Base-by-base conservation (phyloP, 345 rosid genomes). In the Hibiscus tridactylites region DNA sequence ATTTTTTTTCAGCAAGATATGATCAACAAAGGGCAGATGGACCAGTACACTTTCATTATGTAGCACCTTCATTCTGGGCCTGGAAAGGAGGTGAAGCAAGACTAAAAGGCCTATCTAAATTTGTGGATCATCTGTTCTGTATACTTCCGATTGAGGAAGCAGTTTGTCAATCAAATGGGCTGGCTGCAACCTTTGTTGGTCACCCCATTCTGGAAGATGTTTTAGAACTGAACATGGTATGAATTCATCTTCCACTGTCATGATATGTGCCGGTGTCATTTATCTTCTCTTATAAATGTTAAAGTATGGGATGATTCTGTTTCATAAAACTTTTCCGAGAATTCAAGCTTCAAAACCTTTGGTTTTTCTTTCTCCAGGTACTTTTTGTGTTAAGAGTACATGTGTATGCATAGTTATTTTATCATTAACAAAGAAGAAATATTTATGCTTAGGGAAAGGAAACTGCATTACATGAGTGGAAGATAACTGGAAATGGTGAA, bases 21-120 rank as follows among this genome's bases (percentile, higher is more conserved):
- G 71, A 71, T 71, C 72, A 71, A 73, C 76, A 74, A 52, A 37
- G 54, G 37, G 50, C 61, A 76, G 78, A 79, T 59, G 60, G 67
- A 67, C 88, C 95, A 0, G 78, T 84, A 54, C 96, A 90, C 75
- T 90, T 88, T 77, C 97, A 94, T 79, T 94, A 86, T 63, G 98
- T 91, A 5, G 95, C 98, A 62, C 98, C 96, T 13, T 91, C 98
- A 21, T 94, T 90, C 75, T 91, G 98, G 98, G 98, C 97, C 1
- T 94, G 98, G 97, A 90, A 83, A 88, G 98, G 97, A 63, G 97
- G 96, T 72, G 96, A 90, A 59, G 83, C 83, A 66, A 86, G 98
- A 70, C 91, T 94, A 47, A 78, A 79, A 72, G 82, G 84, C 74
- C 85, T 91, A 19, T 80, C 90, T 70, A 72, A 79, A 67, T 90